A percentile compares a stretch with the other conserved stretches of the same genome.
Evolutionary conservation across 768 basidiomycete genomes (phyloP).

Genomic region (Auricularia heimuer): DNA sequence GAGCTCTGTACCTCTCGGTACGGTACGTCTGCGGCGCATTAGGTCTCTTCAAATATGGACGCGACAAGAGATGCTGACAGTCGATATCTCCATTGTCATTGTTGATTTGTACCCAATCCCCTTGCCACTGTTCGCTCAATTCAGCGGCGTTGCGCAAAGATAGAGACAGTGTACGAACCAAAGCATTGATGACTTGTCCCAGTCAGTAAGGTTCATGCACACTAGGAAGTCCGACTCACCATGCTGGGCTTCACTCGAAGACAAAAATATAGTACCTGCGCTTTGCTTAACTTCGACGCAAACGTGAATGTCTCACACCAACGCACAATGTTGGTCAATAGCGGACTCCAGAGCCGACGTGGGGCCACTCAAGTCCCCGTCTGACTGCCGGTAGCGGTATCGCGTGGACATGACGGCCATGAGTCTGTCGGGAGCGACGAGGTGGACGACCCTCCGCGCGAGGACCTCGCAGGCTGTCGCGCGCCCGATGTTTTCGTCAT

Average conservation of each 20-base stretch:
- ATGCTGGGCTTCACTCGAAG: slow-evolving; percentile 76
- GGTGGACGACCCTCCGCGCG: slow-evolving; percentile 71
- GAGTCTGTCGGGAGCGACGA: slow-evolving; percentile 50
- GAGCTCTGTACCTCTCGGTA: slow-evolving; percentile 46
- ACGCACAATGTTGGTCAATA: slow-evolving; percentile 72
- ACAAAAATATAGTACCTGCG: slow-evolving; percentile 67
- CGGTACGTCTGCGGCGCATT: slow-evolving; percentile 43
- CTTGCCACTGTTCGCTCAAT: slow-evolving; percentile 42
- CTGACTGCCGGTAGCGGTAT: slow-evolving; percentile 57
- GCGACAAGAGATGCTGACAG: slow-evolving; percentile 34
- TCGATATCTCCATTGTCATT: slow-evolving; percentile 69
- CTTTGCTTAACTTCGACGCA: neutral
- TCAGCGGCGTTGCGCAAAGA: too few species aligned
- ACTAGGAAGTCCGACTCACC: slow-evolving; percentile 30
- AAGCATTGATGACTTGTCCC: slow-evolving; percentile 55
- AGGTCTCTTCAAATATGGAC: slow-evolving; percentile 5
- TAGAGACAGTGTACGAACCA: slow-evolving; percentile 19
- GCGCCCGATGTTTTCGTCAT: slow-evolving; percentile 74
- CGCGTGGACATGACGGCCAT: slow-evolving; percentile 68
- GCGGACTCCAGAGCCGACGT: slow-evolving; percentile 78
- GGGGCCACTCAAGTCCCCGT: slow-evolving; percentile 68
- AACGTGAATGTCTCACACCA: neutral
- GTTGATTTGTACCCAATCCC: slow-evolving; percentile 70
- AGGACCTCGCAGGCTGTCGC: slow-evolving; percentile 79
- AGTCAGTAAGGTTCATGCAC: neutral